Base-by-base conservation (phyloP, 164 flowering plant species). In the Vitis riparia region DNA sequence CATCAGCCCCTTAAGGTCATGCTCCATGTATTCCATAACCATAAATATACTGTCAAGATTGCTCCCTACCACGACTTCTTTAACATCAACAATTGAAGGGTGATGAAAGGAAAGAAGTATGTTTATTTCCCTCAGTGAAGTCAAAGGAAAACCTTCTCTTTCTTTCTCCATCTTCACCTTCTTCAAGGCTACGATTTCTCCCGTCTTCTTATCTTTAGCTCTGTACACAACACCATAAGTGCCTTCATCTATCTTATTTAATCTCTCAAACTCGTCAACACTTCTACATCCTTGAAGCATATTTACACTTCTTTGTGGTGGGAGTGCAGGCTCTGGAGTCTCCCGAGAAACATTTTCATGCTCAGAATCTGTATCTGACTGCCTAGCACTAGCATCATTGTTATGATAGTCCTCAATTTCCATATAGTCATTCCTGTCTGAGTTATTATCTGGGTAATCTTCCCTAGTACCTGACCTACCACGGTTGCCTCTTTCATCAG, bases 11-110 rank as follows among this genome's bases (percentile, higher is more conserved):
- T 95, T 95, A 15, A 95, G 94, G 81, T 95, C 99, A 82, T 95
- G 99, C 64, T 93, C 98, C 99, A 95, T 95, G 74, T 95, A 95
- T 72, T 95, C 98, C 99, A 93, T 95, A 63, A 89, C 98, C 99
- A 95, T 93, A 75, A 93, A 93, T 63, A 95, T 89, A 74, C 97
- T 91, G 73, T 93, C 97, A 70, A 91, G 87, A 73, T 70, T 87
- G 77, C 88, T 86, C 27, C 98, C 99, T 11, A 93, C 91, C 48
- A 93, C 99, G 15, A 95, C 98, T 83, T 95, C 99, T 78, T 95
- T 95, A 49, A 95, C 97, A 86, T 95, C 98, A 59, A 95, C 99
- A 67, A 94, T 89, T 55, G 98, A 95, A 7, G 92, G 89, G 73
- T 95, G 91, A 77, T 89, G 92, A 79, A 91, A 88, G 51, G 99